Conservation (phyloP, 2,329 filamentous ascomycete species). For the Fusarium sp. region DNA sequence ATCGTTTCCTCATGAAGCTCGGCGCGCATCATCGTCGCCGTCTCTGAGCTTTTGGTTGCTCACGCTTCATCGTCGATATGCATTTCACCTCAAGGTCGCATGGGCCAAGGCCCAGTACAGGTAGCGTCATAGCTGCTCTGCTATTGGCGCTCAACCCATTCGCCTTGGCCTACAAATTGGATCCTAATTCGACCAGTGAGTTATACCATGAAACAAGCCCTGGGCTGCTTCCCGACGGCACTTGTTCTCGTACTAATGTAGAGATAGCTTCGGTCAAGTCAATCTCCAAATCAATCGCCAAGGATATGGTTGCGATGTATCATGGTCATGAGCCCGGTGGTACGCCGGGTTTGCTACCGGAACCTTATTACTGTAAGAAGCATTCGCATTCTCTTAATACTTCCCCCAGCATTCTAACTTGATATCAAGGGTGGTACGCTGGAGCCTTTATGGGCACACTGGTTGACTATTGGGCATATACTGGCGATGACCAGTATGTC, state of each 20-base stretch:
- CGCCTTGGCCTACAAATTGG: constrained; percentile 51
- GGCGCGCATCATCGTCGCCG: constrained; percentile 16
- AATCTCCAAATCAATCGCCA: constrained; percentile 62
- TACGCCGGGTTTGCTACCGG: constrained; percentile 63
- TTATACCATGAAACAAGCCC: constrained; percentile 11
- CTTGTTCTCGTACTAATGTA: constrained; percentile 4
- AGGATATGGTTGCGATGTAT: constrained; percentile 60
- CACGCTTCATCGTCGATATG: constrained; percentile 39
- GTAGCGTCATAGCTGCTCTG: constrained; percentile 39
- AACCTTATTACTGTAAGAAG: constrained; percentile 65
- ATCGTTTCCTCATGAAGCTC: constrained; percentile 34
- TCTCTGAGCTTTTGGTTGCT: constrained; percentile 36
- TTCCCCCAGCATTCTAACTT: constrained; percentile 10
- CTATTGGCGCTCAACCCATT: constrained; percentile 44
- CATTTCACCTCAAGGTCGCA: constrained; percentile 15
- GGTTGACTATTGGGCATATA: constrained; percentile 88
- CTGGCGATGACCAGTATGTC: constrained; percentile 78
- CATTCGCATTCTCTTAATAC: neutral
- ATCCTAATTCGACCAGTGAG: constrained; percentile 53
- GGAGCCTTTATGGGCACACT: constrained; percentile 78
- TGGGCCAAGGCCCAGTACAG: constrained; percentile 25
- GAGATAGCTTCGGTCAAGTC: constrained; percentile 61
- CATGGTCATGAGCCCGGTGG: constrained; percentile 61
- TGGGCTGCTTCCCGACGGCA: neutral
- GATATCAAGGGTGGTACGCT: constrained; percentile 72